These are phyloP conservation scores for Eragrostis nindensis DNA, from an alignment of 176 grass and related monocot genomes.

Conservation along the genomic window DNA sequence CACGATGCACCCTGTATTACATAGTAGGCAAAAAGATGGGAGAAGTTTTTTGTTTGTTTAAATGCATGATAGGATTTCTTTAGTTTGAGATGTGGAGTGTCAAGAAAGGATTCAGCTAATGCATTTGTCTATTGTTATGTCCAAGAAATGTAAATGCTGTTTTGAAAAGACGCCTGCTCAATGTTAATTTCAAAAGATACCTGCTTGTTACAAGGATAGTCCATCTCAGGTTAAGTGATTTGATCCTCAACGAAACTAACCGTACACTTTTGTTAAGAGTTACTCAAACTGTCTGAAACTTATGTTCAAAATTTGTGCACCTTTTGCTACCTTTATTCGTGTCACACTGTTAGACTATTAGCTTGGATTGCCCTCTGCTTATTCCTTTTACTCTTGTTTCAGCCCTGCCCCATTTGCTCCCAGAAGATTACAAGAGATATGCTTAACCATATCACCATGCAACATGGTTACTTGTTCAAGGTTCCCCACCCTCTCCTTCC, in stretches of 20 bases:
- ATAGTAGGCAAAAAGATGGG: background rate
- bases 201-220: conserved; percentile 9
- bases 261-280: background rate
- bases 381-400: conserved; percentile 40
- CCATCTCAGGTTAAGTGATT: background rate
- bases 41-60: background rate
- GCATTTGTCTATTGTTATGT: background rate
- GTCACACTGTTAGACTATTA: background rate
- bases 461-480: conserved; percentile 95
- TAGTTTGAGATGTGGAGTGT: background rate
- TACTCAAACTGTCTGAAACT: background rate
- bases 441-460: conserved; percentile 88
- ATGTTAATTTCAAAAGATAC: background rate
- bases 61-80: background rate
- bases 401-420: conserved; percentile 93
- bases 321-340: conserved; percentile 16
- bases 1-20: background rate
- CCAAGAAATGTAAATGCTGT: background rate
- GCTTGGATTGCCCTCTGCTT: conserved; percentile 5
- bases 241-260: background rate
- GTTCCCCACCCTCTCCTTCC: conserved; percentile 41
- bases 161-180: background rate
- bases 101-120: background rate
- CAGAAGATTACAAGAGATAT: conserved; percentile 95
- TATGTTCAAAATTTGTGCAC: conserved; percentile 1